Evolutionary conservation across 1,284 basidiomycete genomes (phyloP), one percentile per base, ranked within the genome.

Genomic region (Cryptococcus sp.): DNA sequence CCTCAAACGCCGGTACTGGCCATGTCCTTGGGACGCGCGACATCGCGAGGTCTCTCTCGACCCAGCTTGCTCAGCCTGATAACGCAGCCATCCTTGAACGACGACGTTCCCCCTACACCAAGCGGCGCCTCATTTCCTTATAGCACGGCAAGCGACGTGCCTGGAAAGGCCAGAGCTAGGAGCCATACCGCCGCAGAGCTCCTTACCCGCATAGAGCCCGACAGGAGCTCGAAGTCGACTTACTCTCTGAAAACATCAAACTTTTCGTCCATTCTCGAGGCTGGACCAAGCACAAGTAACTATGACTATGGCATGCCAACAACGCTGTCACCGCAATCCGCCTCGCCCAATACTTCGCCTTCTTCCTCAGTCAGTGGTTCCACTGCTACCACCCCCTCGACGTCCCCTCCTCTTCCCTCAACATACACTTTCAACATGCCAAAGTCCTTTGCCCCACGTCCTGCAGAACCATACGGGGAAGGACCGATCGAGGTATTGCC

Each of bases 401-500:
- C 67, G 11, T 64, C 66, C 1, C 65, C 68, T 0, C 63, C 67
- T 22, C 37, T 64, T 13, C 58, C 58, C 11, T 37, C 50, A 11
- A 41, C 53, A 3, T 49, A 52, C 44, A 48, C 55, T 11, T 56
- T 58, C 19, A 25, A 51, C 26, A 50, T 51, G 52, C 58, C 58
- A 6, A 17, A 52, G 2, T 25, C 47, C 5, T 53, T 52, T 40
- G 46, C 58, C 5, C 13, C 55, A n/a, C 55, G 59, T 17, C 45
- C 55, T 19, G 34, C 50, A 3, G 72, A 72, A 50, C 89, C 93
- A 2, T 98, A 98, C 74, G 78, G 83, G 7, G 83, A 89, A 67
- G 94, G 95, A 1, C 95, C 94, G 22, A 81, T 91, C 43, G 88
- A 97, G 77, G 83, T 98, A 64, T 81, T 97, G 34, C 93, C 93